phyloP scores from a whole-genome alignment of 1,284 basidiomycete species.

The Austropuccinia psidii region DNA sequence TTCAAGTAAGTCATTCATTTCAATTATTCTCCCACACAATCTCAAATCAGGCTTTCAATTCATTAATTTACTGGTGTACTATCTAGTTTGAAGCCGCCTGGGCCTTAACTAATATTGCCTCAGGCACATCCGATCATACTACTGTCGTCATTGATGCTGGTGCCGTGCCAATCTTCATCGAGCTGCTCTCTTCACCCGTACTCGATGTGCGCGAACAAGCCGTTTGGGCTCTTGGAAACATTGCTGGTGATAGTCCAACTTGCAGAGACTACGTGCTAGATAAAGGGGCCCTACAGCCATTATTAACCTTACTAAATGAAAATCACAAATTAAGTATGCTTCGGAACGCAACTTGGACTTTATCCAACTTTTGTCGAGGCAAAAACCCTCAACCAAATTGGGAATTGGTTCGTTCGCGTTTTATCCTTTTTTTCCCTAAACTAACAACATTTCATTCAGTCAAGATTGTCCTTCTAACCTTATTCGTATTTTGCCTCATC shows the following conservation, averaged over 20 bases:
- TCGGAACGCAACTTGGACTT: slow-evolving; percentile 92
- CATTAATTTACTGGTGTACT: background rate
- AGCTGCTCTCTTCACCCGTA: slow-evolving; percentile 63
- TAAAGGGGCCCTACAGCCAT: slow-evolving; percentile 53
- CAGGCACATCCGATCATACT: slow-evolving; percentile 96
- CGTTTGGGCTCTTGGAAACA: slow-evolving; percentile 94
- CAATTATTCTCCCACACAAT: background rate
- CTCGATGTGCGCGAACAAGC: slow-evolving; percentile 92
- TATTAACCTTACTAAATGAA: slow-evolving; percentile 53
- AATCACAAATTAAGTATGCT: slow-evolving; percentile 94
- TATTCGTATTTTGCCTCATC: background rate
- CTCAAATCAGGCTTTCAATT: background rate
- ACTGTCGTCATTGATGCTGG: slow-evolving; percentile 92
- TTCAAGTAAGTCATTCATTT: slow-evolving; percentile 18
- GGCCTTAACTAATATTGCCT: slow-evolving; percentile 99
- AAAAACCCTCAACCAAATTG: slow-evolving; percentile 71
- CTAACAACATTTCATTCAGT: too few species aligned
- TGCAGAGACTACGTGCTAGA: slow-evolving; percentile 74
- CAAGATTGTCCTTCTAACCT: slow-evolving; percentile 89
- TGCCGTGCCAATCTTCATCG: slow-evolving; percentile 97
- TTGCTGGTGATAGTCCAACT: slow-evolving; percentile 87
- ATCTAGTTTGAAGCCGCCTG: slow-evolving; percentile 93
- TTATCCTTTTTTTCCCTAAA: background rate
- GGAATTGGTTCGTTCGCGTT: background rate
- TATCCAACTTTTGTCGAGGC: slow-evolving; percentile 96